phyloP scores from a whole-genome alignment of 2,329 filamentous ascomycete genomes.

The Acephala macrosclerotiorum region DNA sequence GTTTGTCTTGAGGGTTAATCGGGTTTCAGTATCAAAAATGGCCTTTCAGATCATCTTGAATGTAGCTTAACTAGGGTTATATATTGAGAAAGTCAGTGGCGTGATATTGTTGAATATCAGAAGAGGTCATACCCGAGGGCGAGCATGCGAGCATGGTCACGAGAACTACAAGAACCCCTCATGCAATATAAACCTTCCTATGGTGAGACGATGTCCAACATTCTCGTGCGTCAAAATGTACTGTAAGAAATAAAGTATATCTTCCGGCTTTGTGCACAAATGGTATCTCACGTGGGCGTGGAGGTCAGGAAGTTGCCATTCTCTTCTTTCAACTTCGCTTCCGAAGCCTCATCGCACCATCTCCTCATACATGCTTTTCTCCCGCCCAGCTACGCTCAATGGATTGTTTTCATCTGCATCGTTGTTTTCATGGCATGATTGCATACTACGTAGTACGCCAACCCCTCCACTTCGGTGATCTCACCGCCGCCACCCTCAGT shows the following conservation, averaged over 20 bases:
- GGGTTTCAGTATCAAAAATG: too few relatives aligned
- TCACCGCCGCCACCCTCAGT: background rate
- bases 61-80: background rate
- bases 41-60: background rate
- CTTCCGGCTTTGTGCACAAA: too few relatives aligned
- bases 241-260: too few relatives aligned
- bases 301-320: background rate
- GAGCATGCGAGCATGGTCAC: too few relatives aligned
- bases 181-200: too few relatives aligned
- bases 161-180: too few relatives aligned
- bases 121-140: background rate
- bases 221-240: too few relatives aligned
- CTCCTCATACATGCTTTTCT: background rate
- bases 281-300: too few relatives aligned
- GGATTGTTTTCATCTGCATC: background rate
- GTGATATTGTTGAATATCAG: background rate
- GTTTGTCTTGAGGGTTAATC: background rate
- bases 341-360: background rate
- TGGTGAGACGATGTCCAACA: too few relatives aligned
- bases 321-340: too few relatives aligned
- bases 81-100: background rate
- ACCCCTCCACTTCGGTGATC: background rate
- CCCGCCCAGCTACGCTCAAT: background rate
- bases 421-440: too few relatives aligned
- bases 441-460: background rate